These are phyloP conservation scores for Phytophthora tubulina DNA, from an alignment of 352 stramenopile genomes.

Conservation along the genomic window DNA sequence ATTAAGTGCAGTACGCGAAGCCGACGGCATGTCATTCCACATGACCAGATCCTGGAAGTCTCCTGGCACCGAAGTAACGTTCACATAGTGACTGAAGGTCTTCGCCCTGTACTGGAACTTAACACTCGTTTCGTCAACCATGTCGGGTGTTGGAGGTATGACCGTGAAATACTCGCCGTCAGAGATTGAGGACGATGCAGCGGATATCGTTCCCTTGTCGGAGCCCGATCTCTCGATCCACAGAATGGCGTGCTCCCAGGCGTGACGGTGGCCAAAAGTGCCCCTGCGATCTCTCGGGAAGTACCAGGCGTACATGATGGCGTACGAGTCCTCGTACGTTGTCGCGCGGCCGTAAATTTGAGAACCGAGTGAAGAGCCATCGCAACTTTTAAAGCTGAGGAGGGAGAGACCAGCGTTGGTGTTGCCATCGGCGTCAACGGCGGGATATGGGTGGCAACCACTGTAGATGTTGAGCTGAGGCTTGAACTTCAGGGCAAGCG, in stretches of 20 bases:
- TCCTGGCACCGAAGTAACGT: constrained; percentile 27
- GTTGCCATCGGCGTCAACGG: constrained; percentile 21
- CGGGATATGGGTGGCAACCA: constrained; percentile 29
- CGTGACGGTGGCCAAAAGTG: constrained; percentile 16
- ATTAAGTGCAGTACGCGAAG: constrained; percentile 36
- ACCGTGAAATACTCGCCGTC: constrained; percentile 27
- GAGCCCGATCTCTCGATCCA: constrained; percentile 8
- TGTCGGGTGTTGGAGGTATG: constrained; percentile 3
- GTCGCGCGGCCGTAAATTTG: constrained; percentile 29
- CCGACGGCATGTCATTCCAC: constrained; percentile 27
- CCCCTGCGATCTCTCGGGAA: constrained; percentile 30
- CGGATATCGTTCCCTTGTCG: constrained; percentile 1
- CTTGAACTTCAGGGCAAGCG: constrained; percentile 29
- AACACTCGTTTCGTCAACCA: constrained; percentile 28
- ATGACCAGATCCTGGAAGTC: constrained; percentile 36
- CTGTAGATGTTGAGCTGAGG: constrained; percentile 32
- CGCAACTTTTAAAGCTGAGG: constrained; percentile 17
- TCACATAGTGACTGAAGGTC: constrained; percentile 33
- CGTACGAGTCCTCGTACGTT: constrained; percentile 23
- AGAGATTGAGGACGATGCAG: constrained; percentile 1
- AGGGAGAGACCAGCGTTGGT: constrained; percentile 25
- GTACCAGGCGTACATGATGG: constrained; percentile 37
- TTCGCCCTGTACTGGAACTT: constrained; percentile 27
- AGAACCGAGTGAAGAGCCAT: constrained; percentile 13
- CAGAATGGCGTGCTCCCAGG: constrained; percentile 24